phyloP scores from a whole-genome alignment of 1,284 basidiomycete genomes.

The Acaromyces ingoldii region DNA sequence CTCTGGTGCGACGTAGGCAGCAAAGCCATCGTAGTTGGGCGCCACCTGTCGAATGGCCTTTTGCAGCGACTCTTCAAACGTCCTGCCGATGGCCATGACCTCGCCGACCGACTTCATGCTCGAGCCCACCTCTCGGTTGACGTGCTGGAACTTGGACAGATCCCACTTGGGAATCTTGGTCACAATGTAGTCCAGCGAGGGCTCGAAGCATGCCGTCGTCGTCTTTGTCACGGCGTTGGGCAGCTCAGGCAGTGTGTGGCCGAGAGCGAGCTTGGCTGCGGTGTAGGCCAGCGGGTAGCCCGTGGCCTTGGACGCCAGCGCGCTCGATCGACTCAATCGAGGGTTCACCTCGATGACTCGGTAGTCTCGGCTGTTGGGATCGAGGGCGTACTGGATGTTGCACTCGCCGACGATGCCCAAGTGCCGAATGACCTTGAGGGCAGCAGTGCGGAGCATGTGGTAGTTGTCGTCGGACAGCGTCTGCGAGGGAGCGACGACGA shows the following conservation, averaged over 20 bases:
- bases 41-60: slow-evolving; percentile 98
- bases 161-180: slow-evolving; percentile 99
- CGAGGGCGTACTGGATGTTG: slow-evolving; percentile 98
- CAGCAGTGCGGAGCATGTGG: slow-evolving; percentile 97
- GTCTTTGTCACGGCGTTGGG: slow-evolving; percentile 99
- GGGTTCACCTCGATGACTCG: slow-evolving; percentile 99
- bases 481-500: slow-evolving; percentile 95
- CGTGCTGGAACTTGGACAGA: slow-evolving; percentile 93
- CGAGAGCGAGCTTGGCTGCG: slow-evolving; percentile 98
- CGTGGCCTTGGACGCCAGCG: slow-evolving; percentile 95
- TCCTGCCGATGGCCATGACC: slow-evolving; percentile 99
- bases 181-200: slow-evolving; percentile 98
- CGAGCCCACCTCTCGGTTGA: slow-evolving; percentile 90
- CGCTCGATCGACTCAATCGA: slow-evolving; percentile 95
- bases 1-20: slow-evolving; percentile 68
- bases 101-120: slow-evolving; percentile 99
- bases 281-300: slow-evolving; percentile 99
- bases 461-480: slow-evolving; percentile 83
- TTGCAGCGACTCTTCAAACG: slow-evolving; percentile 96
- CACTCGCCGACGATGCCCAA: slow-evolving; percentile 96
- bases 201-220: slow-evolving; percentile 98
- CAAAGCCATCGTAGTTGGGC: slow-evolving; percentile 68
- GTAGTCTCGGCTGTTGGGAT: slow-evolving; percentile 89
- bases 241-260: slow-evolving; percentile 92
- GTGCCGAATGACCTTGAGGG: slow-evolving; percentile 95